Evolutionary conservation across 208 protist species (phyloP), one percentile per base, ranked within the genome.

Genomic region (Porcisia deanei): DNA sequence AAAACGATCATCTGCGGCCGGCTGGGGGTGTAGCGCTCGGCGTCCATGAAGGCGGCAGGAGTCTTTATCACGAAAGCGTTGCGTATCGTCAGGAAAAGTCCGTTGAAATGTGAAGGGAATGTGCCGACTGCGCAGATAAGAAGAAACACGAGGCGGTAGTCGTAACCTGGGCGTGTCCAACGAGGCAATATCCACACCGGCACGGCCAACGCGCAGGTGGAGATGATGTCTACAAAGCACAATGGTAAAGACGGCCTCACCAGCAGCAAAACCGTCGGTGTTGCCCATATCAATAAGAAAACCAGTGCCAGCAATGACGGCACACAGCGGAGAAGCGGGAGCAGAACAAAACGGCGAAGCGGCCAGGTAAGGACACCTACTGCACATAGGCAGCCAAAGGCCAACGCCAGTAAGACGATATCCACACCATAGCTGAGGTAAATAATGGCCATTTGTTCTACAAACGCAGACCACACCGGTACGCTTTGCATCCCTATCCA

Each of bases 91-190:
- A 94, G 68, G 5, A 84, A 77, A 0, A 91, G 64, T 2, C 91
- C 91, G 57, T 96, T 86, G 80, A 92, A 90, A 71, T 96, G 89
- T 4, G 89, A 65, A 0, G 86, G 77, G 18, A 89, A 90, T 41
- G 68, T 64, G 52, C 55, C 65, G 54, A 75, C 75, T 55, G 71
- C 18, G n/a, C 70, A 73, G 20, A 84, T 61, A 2, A 84, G 16
- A 34, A 77, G 64, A 14, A 69, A 54, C n/a, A 76, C 70, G n/a
- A 79, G 63, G 4, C 74, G 84, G 72, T 88, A 91, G 61, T 72
- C 45, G 71, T 87, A 83, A 9, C 82, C 82, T 1, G 68, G 39
- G 10, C 43, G 64, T 2, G 82, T 77, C 54, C 59, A 75, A n/a
- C 65, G 55, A 69, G 90, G 88, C 53, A 92, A 76, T 73, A 73